Evolutionary conservation across 192 early-diverging fungal genomes (phyloP).

Genomic region (Coemansia sp.): DNA sequence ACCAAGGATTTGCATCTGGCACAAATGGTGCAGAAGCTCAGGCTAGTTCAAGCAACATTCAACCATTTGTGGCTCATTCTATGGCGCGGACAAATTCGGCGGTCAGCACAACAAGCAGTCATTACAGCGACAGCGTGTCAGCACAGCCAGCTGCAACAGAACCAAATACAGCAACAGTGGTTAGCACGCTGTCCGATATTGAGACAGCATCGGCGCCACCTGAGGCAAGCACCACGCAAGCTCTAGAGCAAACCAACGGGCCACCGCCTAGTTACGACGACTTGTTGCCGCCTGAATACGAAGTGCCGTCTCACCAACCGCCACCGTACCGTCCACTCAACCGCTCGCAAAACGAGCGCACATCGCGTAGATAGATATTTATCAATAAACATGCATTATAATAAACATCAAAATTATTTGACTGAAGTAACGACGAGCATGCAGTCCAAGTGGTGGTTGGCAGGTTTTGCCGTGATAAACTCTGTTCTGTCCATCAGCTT

Average conservation of each 20-base stretch:
- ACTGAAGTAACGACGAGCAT: constrained; percentile 11
- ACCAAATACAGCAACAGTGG: background rate
- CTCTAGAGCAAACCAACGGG: background rate
- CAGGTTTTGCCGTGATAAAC: constrained; percentile 21
- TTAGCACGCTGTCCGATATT: background rate
- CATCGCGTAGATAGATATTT: background rate
- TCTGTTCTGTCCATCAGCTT: constrained; percentile 24
- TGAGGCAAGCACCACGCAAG: background rate
- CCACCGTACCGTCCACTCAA: constrained; percentile 35
- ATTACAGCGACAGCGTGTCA: background rate
- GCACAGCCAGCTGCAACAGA: background rate
- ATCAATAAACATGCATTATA: background rate
- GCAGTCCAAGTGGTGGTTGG: constrained; percentile 28
- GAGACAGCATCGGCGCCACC: constrained; percentile 1
- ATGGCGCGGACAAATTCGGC: background rate
- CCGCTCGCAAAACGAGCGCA: background rate
- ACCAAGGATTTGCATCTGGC: background rate
- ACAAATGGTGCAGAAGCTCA: background rate
- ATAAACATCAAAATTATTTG: background rate
- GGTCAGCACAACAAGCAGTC: background rate
- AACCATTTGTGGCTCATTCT: background rate
- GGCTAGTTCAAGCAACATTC: background rate
- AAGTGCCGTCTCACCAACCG: constrained; percentile 17
- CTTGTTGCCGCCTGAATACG: constrained; percentile 34
- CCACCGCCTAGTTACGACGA: constrained; percentile 34